These are phyloP conservation scores for Kokia cookei DNA, from an alignment of 441 rosid species.

Conservation along the genomic window DNA sequence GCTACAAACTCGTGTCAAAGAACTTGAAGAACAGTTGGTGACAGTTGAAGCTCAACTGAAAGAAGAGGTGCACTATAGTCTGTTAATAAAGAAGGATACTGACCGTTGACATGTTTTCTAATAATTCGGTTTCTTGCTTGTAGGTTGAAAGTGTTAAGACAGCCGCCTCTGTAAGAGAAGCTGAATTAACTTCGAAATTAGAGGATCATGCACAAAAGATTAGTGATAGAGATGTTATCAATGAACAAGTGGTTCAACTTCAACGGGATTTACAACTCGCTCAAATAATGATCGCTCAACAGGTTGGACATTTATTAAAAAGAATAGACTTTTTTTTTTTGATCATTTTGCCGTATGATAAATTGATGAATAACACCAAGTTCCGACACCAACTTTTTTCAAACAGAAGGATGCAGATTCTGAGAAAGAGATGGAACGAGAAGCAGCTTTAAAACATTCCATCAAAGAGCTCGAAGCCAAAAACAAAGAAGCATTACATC, in stretches of 20 bases:
- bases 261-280: conserved; percentile 48
- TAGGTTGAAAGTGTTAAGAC: conserved; percentile 29
- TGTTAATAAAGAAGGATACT: conserved; percentile 8
- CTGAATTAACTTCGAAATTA: conserved; percentile 41
- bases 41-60: conserved; percentile 41
- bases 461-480: conserved; percentile 66
- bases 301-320: conserved; percentile 34
- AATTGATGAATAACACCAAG: neutral
- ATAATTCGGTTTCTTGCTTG: neutral
- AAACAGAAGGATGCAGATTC: conserved; percentile 51
- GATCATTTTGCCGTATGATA: neutral
- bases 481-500: conserved; percentile 44
- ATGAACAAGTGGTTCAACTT: conserved; percentile 44
- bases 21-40: conserved; percentile 52
- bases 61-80: conserved; percentile 47
- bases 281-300: conserved; percentile 36
- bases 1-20: conserved; percentile 53
- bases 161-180: conserved; percentile 38
- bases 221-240: conserved; percentile 37
- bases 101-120: neutral
- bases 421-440: conserved; percentile 46
- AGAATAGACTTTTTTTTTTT: neutral
- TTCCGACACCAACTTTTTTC: neutral
- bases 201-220: conserved; percentile 37
- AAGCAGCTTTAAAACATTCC: conserved; percentile 53